Evolutionary conservation across 306 rosid species (phyloP), one percentile per base, ranked within the genome.

Genomic region (Elaeagnus macrophylla): DNA sequence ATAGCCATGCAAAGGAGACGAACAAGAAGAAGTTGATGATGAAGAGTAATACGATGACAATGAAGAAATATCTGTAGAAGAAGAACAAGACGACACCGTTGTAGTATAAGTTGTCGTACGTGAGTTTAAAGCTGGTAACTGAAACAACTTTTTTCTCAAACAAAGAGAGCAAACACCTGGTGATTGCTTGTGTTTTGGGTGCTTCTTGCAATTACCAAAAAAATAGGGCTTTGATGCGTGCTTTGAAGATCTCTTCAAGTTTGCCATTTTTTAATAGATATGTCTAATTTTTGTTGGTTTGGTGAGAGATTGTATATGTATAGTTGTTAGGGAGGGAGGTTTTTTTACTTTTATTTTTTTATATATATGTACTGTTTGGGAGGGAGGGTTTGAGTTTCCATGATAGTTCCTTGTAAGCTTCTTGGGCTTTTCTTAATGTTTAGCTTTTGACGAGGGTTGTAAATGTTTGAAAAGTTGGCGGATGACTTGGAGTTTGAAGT

Each of bases 151-250:
- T 14, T 86, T 77, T 8, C 20, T 61, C 59, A 91, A 69, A 56
- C 97, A 91, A 53, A 91, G 54, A 7, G 96, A 78, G 73, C 97
- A 91, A 0, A 91, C 95, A 0, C 99, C 99, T 0, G 95, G 89
- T 0, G 96, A 66, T 59, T 91, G 99, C 12, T 52, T 56, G 62
- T 91, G 96, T 47, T 82, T 87, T 0, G 89, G 91, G 72, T 91
- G 97, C 67, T 77, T 83, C 78, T 72, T 82, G 80, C 96, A 91
- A 0, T 56, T 67, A 0, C 59, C 63, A 12, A 61, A 46, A 0
- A n/a, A n/a, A n/a, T n/a, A n/a, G n/a, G 64, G 17, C 19, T 62
- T 68, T 65, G 70, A 47, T 20, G 39, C 20, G 42, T 71, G 39
- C 8, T 76, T 78, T 5, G 70, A 59, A 32, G 75, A 50, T 57